Evolutionary conservation across 2,329 filamentous ascomycete genomes (phyloP).

Genomic region (Aureobasidium leucospermi): DNA sequence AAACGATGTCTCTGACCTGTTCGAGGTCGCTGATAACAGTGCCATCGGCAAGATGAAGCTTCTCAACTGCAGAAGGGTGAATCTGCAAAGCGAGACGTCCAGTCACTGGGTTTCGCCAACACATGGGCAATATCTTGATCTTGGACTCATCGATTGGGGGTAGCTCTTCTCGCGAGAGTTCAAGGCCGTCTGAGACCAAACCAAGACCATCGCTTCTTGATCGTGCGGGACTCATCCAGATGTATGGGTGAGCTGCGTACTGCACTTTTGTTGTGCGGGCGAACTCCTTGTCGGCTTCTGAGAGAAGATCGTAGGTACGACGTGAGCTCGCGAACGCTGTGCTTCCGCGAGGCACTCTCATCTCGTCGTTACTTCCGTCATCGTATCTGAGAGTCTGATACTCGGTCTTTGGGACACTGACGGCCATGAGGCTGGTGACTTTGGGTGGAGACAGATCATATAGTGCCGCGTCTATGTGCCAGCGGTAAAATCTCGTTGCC

Average conservation of each 20-base stretch:
- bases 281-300: constrained; percentile 59
- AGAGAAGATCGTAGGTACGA: constrained; percentile 61
- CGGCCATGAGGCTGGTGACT: constrained; percentile 65
- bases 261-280: constrained; percentile 60
- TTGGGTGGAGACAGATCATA: constrained; percentile 69
- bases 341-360: constrained; percentile 65
- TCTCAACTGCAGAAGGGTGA: constrained; percentile 64
- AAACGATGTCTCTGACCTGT: constrained; percentile 61
- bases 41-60: constrained; percentile 60
- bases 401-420: constrained; percentile 61
- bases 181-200: constrained; percentile 58
- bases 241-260: constrained; percentile 72
- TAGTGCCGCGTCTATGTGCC: constrained; percentile 74
- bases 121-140: constrained; percentile 67
- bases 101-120: constrained; percentile 68
- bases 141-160: constrained; percentile 59
- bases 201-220: constrained; percentile 63
- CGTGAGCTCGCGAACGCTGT: constrained; percentile 69
- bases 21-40: constrained; percentile 61
- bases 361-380: constrained; percentile 58
- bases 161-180: constrained; percentile 53
- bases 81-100: constrained; percentile 63
- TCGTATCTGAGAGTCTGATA: constrained; percentile 65
- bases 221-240: constrained; percentile 69
- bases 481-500: constrained; percentile 60